A percentile compares a stretch with the other conserved stretches of the same genome.
Evolutionary conservation across 2,329 filamentous ascomycete genomes (phyloP).

Genomic region (Alternaria triticina): DNA sequence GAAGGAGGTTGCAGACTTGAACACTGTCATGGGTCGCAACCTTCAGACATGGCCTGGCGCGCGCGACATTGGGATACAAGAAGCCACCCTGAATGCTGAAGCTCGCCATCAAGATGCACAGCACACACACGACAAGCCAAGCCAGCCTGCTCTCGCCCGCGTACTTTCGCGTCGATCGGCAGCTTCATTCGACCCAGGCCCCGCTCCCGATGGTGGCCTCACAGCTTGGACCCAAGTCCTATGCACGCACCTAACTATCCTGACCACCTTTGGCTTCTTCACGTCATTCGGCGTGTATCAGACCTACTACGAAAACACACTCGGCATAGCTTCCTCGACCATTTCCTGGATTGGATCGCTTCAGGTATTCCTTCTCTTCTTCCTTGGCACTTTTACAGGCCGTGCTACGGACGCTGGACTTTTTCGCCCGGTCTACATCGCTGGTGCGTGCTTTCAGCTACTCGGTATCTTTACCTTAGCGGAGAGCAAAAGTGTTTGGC

Average conservation of each 20-base stretch:
- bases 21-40: constrained; percentile 5
- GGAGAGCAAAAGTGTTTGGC: constrained; percentile 38
- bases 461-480: constrained; percentile 42
- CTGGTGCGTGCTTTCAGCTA: constrained; percentile 42
- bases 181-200: constrained; percentile 35
- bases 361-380: constrained; percentile 42
- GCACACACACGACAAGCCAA: neutral
- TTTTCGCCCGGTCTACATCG: constrained; percentile 35
- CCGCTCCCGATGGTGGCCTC: constrained; percentile 56
- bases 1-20: neutral
- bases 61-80: constrained; percentile 24
- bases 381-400: constrained; percentile 39
- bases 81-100: constrained; percentile 9
- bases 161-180: constrained; percentile 32
- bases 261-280: constrained; percentile 63
- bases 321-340: constrained; percentile 40
- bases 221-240: constrained; percentile 63
- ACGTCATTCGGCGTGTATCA: constrained; percentile 65
- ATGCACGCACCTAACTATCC: constrained; percentile 59
- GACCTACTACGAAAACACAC: constrained; percentile 57
- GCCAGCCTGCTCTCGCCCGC: constrained; percentile 16
- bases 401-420: constrained; percentile 40
- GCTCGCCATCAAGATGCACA: neutral
- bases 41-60: constrained; percentile 20
- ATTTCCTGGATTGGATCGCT: constrained; percentile 45